A percentile compares a stretch with the other conserved stretches of the same genome.
Conservation (phyloP, 1,284 basidiomycete genomes). For the Pseudozyma thailandica region DNA sequence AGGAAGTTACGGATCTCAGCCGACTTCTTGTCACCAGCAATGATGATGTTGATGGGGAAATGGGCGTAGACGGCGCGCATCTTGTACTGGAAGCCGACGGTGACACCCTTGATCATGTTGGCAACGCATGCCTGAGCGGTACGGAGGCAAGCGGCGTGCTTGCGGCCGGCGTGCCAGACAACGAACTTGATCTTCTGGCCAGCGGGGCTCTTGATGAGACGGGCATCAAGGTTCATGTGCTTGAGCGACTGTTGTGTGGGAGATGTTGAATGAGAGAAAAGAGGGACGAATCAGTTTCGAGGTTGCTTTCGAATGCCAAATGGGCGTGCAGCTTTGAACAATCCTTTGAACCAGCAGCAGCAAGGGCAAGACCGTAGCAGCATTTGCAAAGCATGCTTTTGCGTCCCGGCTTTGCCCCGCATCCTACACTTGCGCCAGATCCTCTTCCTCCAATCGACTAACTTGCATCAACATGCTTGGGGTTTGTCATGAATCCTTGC, state of each 20-base stretch:
- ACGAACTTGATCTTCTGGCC: conserved; percentile 84
- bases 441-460: no score
- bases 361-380: not conserved
- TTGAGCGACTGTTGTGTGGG: conserved; percentile 69
- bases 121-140: conserved; percentile 93
- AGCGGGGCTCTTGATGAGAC: conserved; percentile 70
- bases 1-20: conserved; percentile 99
- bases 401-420: no score
- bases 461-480: no score
- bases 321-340: not conserved
- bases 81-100: conserved; percentile 99
- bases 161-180: conserved; percentile 97
- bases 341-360: conserved; percentile 1
- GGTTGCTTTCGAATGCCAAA: not conserved
- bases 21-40: conserved; percentile 80
- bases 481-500: no score
- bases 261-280: conserved; percentile 64
- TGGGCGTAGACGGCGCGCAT: conserved; percentile 89
- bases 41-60: conserved; percentile 99
- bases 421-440: no score
- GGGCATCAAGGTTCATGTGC: conserved; percentile 68
- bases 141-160: conserved; percentile 97
- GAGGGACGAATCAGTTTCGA: conserved; percentile 14
- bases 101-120: conserved; percentile 89
- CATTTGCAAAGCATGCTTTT: no score